Conservation (phyloP, 2,329 filamentous ascomycete genomes). For the Tolypocladium cylindrosporum region DNA sequence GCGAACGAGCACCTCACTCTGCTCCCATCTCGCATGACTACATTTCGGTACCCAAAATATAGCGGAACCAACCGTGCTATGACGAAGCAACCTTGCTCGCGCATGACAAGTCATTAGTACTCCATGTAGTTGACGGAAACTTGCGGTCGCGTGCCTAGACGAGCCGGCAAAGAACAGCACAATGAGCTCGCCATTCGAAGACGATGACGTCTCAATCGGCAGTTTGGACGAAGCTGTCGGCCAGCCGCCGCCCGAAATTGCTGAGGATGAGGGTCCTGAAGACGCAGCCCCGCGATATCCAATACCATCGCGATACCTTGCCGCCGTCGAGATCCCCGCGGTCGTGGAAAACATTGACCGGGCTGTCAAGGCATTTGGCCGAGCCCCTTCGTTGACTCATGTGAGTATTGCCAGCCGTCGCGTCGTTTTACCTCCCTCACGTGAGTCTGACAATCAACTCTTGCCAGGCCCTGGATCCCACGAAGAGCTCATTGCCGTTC, state of each 20-base stretch:
- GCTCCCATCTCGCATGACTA: neutral
- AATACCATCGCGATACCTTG: conserved; percentile 23
- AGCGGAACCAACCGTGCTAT: neutral
- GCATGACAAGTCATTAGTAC: neutral
- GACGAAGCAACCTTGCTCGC: neutral
- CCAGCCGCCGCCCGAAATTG: neutral
- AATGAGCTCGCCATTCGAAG: neutral
- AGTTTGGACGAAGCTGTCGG: neutral
- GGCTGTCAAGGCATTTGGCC: conserved; percentile 30
- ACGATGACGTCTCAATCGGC: neutral
- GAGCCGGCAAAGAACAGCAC: neutral
- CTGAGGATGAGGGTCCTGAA: conserved; percentile 2
- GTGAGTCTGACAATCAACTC: neutral
- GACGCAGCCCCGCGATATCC: conserved; percentile 22
- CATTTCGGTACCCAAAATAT: neutral
- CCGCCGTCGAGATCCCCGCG: conserved; percentile 33
- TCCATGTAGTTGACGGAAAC: neutral
- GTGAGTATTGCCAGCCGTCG: conserved; percentile 14
- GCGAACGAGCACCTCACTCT: neutral
- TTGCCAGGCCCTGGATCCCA: conserved; percentile 34
- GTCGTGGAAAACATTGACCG: conserved; percentile 33
- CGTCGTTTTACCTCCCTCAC: neutral
- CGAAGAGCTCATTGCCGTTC: conserved; percentile 49
- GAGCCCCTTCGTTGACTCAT: conserved; percentile 25
- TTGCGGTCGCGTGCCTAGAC: neutral